Percentiles rank a stretch among this genome's conserved stretches.
These are phyloP conservation scores for Ganoderma resinaceum DNA, from an alignment of 1,284 basidiomycete genomes.

Conservation along the genomic window DNA sequence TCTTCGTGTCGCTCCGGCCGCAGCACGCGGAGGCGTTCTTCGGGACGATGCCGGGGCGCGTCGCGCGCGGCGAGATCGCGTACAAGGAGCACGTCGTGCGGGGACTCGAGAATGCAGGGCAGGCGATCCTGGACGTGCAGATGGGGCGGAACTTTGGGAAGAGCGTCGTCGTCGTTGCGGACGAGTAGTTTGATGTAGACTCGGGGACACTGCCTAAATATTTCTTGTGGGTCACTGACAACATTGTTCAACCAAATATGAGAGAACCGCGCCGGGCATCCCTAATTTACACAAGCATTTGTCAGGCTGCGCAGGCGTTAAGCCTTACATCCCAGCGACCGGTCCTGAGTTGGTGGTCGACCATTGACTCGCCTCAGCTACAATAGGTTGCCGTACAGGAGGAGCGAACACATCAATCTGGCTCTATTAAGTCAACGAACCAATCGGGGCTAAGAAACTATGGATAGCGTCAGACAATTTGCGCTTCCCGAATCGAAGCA, in stretches of 20 bases:
- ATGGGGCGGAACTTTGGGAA: constrained; percentile 67
- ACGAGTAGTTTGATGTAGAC: constrained; percentile 33
- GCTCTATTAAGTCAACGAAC: neutral
- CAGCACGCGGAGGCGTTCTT: constrained; percentile 56
- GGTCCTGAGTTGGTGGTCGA: too few species aligned
- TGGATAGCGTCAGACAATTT: neutral
- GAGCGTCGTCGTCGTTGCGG: constrained; percentile 57
- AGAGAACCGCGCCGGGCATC: too few species aligned
- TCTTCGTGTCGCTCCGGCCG: constrained; percentile 49
- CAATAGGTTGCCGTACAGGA: neutral
- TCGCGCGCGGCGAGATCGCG: constrained; percentile 66
- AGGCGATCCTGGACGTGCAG: constrained; percentile 60
- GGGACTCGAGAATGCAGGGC: constrained; percentile 59
- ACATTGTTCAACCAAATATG: too few species aligned
- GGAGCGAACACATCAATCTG: neutral
- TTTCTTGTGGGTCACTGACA: too few species aligned
- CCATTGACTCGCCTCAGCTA: neutral
- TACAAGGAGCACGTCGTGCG: constrained; percentile 60
- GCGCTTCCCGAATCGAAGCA: neutral
- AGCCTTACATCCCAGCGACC: too few species aligned
- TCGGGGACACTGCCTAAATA: too few species aligned
- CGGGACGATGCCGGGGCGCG: constrained; percentile 54
- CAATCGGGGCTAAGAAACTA: neutral
- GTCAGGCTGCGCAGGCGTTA: too few species aligned
- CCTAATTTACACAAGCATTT: too few species aligned